Evolutionary conservation across 1,284 basidiomycete species (phyloP), one percentile per base, ranked within the genome.

Genomic region (Boletus sp.): DNA sequence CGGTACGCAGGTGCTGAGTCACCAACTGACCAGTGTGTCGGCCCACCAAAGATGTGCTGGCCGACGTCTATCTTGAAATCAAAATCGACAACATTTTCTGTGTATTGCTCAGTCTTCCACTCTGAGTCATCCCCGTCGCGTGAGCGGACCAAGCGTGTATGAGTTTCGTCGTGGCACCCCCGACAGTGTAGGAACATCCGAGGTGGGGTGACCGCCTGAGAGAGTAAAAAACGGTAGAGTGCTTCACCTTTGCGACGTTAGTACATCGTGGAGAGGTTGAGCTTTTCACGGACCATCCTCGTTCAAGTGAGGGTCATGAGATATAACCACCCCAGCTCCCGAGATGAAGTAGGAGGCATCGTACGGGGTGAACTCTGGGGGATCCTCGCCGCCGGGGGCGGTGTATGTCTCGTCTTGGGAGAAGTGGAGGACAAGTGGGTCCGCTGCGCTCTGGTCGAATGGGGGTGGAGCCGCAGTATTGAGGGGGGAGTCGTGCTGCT

Each of bases 251-350:
- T 22, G 49, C 7, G 5, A 40, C n/a, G 37, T 48, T 41, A 54
- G 52, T 45, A 41, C 23, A 39, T 30, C 2, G 33, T 3, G 4
- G 13, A 37, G 22, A 32, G 17, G 46, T 12, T 26, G 33, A 39
- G 4, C 13, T 36, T n/a, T 34, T 29, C 42, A 54, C 58, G 17
- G 26, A 68, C 84, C 84, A 54, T 93, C 86, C 42, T 77, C 69
- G 55, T 88, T 88, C 47, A 88, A 66, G 61, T 88, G 85, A 12
- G 65, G 69, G 58, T 88, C 84, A 64, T 88, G 86, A 17, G 83
- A 84, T 49, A 87, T 68, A 46, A 85, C 70, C 39, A 79, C 66
- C 3, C 78, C 77, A 34, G 68, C 53, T n/a, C 66, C 69, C 0
- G 71, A 70, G 29, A 73, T 67, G 52, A 77, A 80, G 64, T 72